These are phyloP conservation scores for Fraxinus platypoda DNA, from an alignment of 305 asterid genomes.

Conservation along the genomic window DNA sequence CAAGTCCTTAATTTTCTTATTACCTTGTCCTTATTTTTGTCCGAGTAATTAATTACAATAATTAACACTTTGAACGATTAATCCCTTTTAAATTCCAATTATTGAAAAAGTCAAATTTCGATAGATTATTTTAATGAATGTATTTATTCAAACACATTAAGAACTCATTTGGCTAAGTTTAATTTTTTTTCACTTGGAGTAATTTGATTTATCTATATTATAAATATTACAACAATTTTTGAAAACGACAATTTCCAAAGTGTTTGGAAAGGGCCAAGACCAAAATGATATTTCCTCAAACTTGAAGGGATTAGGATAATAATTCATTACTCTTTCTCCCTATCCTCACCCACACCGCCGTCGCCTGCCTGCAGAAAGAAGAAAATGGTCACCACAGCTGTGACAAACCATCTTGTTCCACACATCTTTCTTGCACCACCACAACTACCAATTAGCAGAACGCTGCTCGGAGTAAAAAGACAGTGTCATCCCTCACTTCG, in stretches of 20 bases:
- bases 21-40: neutral
- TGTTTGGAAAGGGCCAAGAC: neutral
- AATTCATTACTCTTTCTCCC: neutral
- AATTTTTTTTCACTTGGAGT: neutral
- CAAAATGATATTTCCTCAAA: slow-evolving; percentile 14
- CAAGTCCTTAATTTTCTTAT: neutral
- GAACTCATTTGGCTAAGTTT: neutral
- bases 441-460: neutral
- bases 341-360: neutral
- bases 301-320: slow-evolving; percentile 6
- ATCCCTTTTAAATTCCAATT: neutral
- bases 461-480: neutral
- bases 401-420: slow-evolving; percentile 28
- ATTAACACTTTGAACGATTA: neutral
- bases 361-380: slow-evolving; percentile 11
- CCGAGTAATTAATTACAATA: neutral
- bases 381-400: slow-evolving; percentile 31
- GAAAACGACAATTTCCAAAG: neutral
- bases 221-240: neutral
- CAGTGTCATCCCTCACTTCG: slow-evolving; percentile 9
- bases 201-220: neutral
- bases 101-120: neutral
- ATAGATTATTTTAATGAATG: too few relatives aligned
- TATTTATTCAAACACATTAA: neutral
- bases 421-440: slow-evolving; percentile 22